A percentile compares a stretch with the other conserved stretches of the same genome.
Conservation (phyloP, 768 basidiomycete genomes). For the Royoungia palumana region DNA sequence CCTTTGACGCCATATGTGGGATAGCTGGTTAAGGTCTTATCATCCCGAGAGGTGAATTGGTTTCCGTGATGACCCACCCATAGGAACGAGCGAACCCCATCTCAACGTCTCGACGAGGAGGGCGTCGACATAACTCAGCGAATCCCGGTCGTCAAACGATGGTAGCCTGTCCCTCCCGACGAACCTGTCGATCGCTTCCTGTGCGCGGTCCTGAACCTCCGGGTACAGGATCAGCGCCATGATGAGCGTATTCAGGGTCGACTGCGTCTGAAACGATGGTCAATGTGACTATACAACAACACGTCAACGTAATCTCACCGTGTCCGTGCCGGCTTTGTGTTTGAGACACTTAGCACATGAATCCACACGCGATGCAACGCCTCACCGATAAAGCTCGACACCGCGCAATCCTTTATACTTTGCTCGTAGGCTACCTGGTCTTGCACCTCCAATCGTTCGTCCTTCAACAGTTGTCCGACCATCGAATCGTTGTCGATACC, state of each 20-base stretch:
- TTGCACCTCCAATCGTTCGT: not conserved
- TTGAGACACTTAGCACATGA: not conserved
- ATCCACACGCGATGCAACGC: not conserved
- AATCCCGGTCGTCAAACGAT: slow-evolving; percentile 13
- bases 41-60: not conserved
- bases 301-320: slow-evolving; percentile 5
- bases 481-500: slow-evolving; percentile 20
- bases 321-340: slow-evolving; percentile 14
- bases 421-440: slow-evolving; percentile 14
- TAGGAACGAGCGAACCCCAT: slow-evolving; percentile 22
- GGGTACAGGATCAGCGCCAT: slow-evolving; percentile 22
- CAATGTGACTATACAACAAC: not conserved
- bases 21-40: slow-evolving; percentile 16
- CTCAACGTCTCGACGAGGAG: slow-evolving; percentile 20
- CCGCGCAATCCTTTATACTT: slow-evolving; percentile 16
- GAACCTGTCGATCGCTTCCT: slow-evolving; percentile 14
- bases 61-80: slow-evolving; percentile 10
- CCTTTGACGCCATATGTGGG: slow-evolving; percentile 32
- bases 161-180: slow-evolving; percentile 19
- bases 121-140: slow-evolving; percentile 22
- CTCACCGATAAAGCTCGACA: slow-evolving; percentile 23
- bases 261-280: slow-evolving; percentile 12
- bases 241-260: slow-evolving; percentile 12
- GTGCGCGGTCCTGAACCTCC: slow-evolving; percentile 21
- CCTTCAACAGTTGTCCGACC: slow-evolving; percentile 18